Base-by-base conservation (phyloP, 2,329 filamentous ascomycete species). In the Fusarium caatingaense region DNA sequence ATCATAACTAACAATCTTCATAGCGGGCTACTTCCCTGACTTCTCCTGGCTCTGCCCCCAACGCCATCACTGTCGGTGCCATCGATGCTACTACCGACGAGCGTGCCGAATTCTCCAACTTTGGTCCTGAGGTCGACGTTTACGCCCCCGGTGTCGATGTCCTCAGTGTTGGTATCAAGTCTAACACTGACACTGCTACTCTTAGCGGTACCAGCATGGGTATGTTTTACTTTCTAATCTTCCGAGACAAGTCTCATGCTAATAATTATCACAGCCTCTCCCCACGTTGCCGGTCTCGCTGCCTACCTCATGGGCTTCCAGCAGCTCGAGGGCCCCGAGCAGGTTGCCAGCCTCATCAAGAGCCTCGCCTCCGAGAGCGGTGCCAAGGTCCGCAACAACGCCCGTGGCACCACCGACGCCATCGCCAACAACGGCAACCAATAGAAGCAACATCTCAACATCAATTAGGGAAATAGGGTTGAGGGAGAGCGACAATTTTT, bases 211-310 rank as follows among this genome's bases (percentile, higher is more conserved):
- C 87, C 66, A 86, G 85, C 66, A 91, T 91, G 89, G 79, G 79
- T 81, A 77, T 64, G 77, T 62, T 45, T 51, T 32, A 30, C 21
- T 44, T 7, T 21, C 3, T n/a, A n/a, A 4, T 8, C 20, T 23
- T 34, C 23, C 45, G 32, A 34, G 30, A 21, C 21, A 27, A 23
- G 37, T 37, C 49, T 23, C 12, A 66, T 56, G 46, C 74, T 76
- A 54, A 74, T 50, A 16, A 8, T 30, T 18, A 16, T 46, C 16
- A 27, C 42, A 80, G 89, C 91, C 27, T 85, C 86, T 15, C 91
- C 91, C 3, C 90, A 92, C 76, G 84, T 92, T 56, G 86, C 88
- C 49, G 91, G 91, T 49, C 82, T 93, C 6, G 89, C 88, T 16
- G 89, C 89, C 28, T 93, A 92, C 79, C 80, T 93, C 32, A 89